A percentile compares a stretch with the other conserved stretches of the same genome.
Conservation (phyloP, 148 eudicot genomes). For the Amaranthus palmeri region DNA sequence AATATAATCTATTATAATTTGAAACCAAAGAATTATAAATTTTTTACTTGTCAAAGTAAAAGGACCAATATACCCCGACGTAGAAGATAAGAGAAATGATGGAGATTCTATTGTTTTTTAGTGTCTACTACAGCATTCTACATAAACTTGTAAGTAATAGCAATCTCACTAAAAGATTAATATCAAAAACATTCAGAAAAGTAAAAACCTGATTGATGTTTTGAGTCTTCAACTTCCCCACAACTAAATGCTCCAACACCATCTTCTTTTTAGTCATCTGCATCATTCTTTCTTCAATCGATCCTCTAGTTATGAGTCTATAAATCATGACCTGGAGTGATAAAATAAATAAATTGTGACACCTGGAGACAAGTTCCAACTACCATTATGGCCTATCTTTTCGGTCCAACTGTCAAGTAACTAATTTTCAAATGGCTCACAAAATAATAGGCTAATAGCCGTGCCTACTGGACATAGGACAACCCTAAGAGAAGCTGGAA, state of each 20-base stretch:
- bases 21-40: too few species aligned
- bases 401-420: neutral
- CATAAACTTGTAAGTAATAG: neutral
- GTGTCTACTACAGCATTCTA: constrained; percentile 7
- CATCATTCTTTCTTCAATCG: constrained; percentile 99
- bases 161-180: neutral
- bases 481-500: neutral
- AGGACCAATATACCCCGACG: too few species aligned
- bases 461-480: neutral
- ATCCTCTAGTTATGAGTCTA: constrained; percentile 86
- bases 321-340: constrained; percentile 86
- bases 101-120: neutral
- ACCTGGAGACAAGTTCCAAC: neutral
- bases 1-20: too few species aligned
- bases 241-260: constrained; percentile 98
- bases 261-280: constrained; percentile 96
- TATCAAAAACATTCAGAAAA: constrained; percentile 5
- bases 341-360: constrained; percentile 1
- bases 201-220: constrained; percentile 81
- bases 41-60: too few species aligned
- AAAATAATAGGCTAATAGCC: neutral
- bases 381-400: neutral
- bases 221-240: constrained; percentile 90
- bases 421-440: neutral
- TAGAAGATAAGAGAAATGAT: neutral